A percentile compares a stretch with the other conserved stretches of the same genome.
Evolutionary conservation across 306 rosid genomes (phyloP).

Genomic region (Castanospermum australe): DNA sequence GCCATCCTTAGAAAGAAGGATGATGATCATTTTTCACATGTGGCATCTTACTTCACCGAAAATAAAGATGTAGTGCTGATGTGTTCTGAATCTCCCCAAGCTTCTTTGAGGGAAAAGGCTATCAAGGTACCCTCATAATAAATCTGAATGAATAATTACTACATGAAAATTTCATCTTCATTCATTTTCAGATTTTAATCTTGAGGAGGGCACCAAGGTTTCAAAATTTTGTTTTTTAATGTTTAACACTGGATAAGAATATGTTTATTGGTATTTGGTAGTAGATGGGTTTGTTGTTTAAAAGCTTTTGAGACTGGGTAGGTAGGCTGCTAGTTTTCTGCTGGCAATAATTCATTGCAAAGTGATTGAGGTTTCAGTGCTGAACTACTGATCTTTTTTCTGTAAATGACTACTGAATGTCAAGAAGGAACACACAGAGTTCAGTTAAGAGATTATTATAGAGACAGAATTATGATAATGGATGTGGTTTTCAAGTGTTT

Average conservation of each 20-base stretch:
- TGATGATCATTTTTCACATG: slow-evolving; percentile 58
- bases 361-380: neutral
- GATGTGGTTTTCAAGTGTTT: neutral
- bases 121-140: slow-evolving; percentile 58
- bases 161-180: neutral
- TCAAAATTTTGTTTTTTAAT: neutral
- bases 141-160: neutral
- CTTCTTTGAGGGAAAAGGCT: slow-evolving; percentile 92
- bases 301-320: neutral
- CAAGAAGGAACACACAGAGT: neutral
- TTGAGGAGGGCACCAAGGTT: neutral
- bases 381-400: too few species aligned
- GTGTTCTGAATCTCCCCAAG: slow-evolving; percentile 96
- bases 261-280: neutral
- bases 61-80: slow-evolving; percentile 66
- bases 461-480: neutral
- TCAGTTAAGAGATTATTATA: neutral
- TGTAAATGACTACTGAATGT: neutral
- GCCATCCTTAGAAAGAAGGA: slow-evolving; percentile 80
- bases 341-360: too few species aligned
- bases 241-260: neutral
- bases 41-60: slow-evolving; percentile 75
- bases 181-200: neutral
- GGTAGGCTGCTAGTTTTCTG: slow-evolving; percentile 15
- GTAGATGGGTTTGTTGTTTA: neutral